phyloP scores from a whole-genome alignment of 1,284 basidiomycete genomes.

The Boletus sp. region DNA sequence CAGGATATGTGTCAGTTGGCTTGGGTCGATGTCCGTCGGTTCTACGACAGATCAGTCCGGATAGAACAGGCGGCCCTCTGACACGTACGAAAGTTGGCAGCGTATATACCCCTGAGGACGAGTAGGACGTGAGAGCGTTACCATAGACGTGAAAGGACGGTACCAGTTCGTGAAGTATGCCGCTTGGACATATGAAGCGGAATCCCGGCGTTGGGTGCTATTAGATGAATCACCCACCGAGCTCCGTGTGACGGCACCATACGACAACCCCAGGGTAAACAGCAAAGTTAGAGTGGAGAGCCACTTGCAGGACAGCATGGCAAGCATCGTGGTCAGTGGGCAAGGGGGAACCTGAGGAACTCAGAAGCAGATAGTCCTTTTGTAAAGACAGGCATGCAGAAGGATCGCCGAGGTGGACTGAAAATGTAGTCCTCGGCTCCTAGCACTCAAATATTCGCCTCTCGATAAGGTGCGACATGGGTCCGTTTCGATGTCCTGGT shows the following conservation, averaged over 20 bases:
- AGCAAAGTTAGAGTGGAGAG: conserved; percentile 11
- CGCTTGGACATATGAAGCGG: conserved; percentile 48
- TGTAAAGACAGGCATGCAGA: conserved; percentile 6
- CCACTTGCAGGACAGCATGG: conserved; percentile 4
- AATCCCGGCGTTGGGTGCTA: conserved; percentile 44
- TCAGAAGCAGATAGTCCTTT: conserved; percentile 15
- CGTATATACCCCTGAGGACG: conserved; percentile 70
- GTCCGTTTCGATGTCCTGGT: conserved; percentile 13
- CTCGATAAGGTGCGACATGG: conserved; percentile 20
- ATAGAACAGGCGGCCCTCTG: neutral
- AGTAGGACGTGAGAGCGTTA: conserved; percentile 1
- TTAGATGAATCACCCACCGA: neutral
- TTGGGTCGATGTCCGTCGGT: conserved; percentile 54
- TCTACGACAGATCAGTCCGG: conserved; percentile 38
- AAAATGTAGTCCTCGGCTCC: conserved; percentile 15
- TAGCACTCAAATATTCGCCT: neutral
- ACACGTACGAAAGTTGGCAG: conserved; percentile 67
- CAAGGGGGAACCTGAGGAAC: neutral
- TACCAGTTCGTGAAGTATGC: conserved; percentile 70
- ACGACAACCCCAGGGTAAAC: conserved; percentile 9
- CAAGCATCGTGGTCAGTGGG: conserved; percentile 3
- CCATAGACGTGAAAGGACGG: conserved; percentile 9
- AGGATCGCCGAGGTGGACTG: conserved; percentile 8
- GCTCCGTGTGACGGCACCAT: conserved; percentile 13
- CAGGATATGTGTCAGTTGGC: conserved; percentile 70